These are phyloP conservation scores for Fusarium sp. DNA, from an alignment of 2,329 filamentous ascomycete species.

Conservation along the genomic window DNA sequence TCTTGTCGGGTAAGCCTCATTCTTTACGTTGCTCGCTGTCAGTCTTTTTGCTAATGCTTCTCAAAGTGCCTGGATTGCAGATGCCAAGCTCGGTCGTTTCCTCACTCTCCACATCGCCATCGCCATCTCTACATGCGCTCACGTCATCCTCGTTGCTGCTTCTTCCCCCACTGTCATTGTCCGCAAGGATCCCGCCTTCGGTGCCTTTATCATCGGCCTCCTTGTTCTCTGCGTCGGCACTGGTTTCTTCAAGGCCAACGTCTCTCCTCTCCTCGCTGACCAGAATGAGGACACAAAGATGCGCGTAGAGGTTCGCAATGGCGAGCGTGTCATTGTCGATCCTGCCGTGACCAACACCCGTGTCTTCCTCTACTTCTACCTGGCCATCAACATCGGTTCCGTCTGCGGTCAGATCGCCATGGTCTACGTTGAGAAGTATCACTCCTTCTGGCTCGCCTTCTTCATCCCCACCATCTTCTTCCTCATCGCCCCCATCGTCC, in stretches of 20 bases:
- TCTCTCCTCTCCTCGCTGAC: conserved; percentile 75
- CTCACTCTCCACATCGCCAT: conserved; percentile 76
- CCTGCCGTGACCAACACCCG: conserved; percentile 73
- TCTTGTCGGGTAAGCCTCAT: conserved; percentile 57
- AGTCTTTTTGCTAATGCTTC: not conserved
- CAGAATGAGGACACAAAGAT: conserved; percentile 69
- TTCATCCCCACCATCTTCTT: conserved; percentile 73
- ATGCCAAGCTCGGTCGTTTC: conserved; percentile 77
- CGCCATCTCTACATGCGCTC: conserved; percentile 69
- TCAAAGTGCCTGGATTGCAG: conserved; percentile 64
- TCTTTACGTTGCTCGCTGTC: too few relatives aligned
- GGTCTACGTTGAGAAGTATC: conserved; percentile 78
- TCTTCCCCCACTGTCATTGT: conserved; percentile 70
- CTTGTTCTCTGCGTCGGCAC: conserved; percentile 67
- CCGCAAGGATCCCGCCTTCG: conserved; percentile 64
- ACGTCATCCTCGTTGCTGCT: conserved; percentile 71
- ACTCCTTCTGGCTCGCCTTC: conserved; percentile 78
- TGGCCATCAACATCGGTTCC: conserved; percentile 71
- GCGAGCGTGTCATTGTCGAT: conserved; percentile 75
- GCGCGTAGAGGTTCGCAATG: conserved; percentile 62
- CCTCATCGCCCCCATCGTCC: conserved; percentile 66
- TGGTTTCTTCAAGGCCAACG: conserved; percentile 84
- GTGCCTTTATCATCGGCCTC: conserved; percentile 73
- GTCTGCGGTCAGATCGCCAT: conserved; percentile 66
- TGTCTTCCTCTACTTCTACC: conserved; percentile 70